Percentiles rank a stretch among this genome's conserved stretches.
Evolutionary conservation across 2,329 filamentous ascomycete genomes (phyloP).

Genomic region (Apiospora phragmitis): DNA sequence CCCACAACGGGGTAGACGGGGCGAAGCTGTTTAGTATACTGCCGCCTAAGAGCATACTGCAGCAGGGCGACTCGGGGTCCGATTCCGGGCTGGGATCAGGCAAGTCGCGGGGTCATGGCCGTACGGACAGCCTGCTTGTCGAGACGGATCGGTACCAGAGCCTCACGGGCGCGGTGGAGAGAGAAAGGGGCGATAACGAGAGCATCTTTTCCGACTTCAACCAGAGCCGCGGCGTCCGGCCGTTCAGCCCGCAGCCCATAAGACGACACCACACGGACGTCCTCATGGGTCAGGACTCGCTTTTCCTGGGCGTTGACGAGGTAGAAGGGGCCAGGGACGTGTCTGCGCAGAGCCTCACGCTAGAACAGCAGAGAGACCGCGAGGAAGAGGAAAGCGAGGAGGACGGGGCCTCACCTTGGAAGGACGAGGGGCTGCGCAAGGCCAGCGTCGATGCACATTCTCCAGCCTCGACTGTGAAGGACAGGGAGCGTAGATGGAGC

Average conservation of each 20-base stretch:
- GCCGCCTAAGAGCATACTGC: conserved; percentile 62
- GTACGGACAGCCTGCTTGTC: conserved; percentile 56
- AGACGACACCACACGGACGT: conserved; percentile 31
- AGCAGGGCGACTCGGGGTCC: conserved; percentile 44
- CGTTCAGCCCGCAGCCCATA: conserved; percentile 59
- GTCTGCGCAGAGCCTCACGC: conserved; percentile 12
- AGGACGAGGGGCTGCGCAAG: conserved; percentile 22
- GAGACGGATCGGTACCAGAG: conserved; percentile 59
- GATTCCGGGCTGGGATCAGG: conserved; percentile 31
- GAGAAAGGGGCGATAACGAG: conserved; percentile 42
- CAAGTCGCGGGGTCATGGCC: conserved; percentile 35
- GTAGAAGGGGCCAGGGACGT: conserved; percentile 13
- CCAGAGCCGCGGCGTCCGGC: conserved; percentile 53
- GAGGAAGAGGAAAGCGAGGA: conserved; percentile 21
- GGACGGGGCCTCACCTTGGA: conserved; percentile 20
- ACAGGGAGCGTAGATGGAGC: conserved; percentile 15
- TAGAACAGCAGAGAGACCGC: conserved; percentile 2
- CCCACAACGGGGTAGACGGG: conserved; percentile 33
- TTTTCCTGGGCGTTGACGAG: conserved; percentile 21
- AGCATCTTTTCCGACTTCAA: conserved; percentile 59
- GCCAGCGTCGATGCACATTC: conserved; percentile 17
- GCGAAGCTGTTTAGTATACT: conserved; percentile 65
- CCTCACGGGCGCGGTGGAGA: conserved; percentile 49
- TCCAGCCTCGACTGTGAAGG: conserved; percentile 19
- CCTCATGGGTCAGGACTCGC: conserved; percentile 34